These are phyloP conservation scores for Vaccinium darrowii DNA, from an alignment of 148 eudicot genomes.

Conservation along the genomic window DNA sequence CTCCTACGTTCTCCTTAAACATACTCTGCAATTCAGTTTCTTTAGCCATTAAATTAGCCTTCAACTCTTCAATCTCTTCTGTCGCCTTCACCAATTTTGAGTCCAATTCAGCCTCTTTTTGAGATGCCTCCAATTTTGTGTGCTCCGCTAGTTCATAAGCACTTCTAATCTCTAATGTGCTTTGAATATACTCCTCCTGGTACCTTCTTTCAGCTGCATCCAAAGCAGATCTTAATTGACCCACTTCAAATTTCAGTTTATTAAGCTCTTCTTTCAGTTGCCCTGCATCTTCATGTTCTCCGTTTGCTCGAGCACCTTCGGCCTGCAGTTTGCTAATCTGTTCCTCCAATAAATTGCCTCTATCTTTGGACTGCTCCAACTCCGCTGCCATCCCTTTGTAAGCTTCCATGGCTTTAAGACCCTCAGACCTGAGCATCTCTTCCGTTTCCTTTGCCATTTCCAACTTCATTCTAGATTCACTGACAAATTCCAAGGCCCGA, in stretches of 20 bases:
- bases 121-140: conserved; percentile 48
- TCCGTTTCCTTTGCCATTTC: conserved; percentile 52
- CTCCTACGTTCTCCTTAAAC: conserved; percentile 33
- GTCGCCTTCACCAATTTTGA: conserved; percentile 42
- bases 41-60: conserved; percentile 38
- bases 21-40: conserved; percentile 32
- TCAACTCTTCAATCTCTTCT: conserved; percentile 46
- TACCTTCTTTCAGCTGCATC: conserved; percentile 68
- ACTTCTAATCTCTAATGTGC: conserved; percentile 67
- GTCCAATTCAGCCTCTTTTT: conserved; percentile 52
- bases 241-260: conserved; percentile 48
- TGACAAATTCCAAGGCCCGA: conserved; percentile 46
- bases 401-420: conserved; percentile 46
- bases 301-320: conserved; percentile 16
- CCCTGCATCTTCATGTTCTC: conserved; percentile 31
- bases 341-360: conserved; percentile 46
- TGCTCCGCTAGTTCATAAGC: conserved; percentile 69
- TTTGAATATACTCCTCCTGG: conserved; percentile 63
- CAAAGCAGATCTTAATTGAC: conserved; percentile 49
- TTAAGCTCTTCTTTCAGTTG: conserved; percentile 50
- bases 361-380: conserved; percentile 59
- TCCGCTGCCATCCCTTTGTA: conserved; percentile 44
- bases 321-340: conserved; percentile 45
- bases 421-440: conserved; percentile 47
- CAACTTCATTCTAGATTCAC: conserved; percentile 50